Base-by-base conservation (phyloP, 2,329 filamentous ascomycete species). In the Beauveria australis region DNA sequence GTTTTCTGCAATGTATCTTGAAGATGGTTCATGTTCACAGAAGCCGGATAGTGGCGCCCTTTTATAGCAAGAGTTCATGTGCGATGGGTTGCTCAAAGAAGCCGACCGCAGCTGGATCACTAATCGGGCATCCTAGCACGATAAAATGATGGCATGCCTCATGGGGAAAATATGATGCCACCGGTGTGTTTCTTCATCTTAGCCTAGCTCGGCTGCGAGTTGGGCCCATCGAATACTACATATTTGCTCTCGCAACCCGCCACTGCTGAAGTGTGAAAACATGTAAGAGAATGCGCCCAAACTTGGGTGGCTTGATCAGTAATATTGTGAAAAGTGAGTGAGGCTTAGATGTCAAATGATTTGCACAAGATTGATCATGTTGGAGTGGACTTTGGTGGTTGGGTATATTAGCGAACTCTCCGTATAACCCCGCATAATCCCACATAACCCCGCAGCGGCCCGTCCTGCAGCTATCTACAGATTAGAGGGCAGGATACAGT, bases 401-500 rank as follows among this genome's bases (percentile, higher is more conserved):
- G n/a, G 12, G 14, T 53, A 24, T 33, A 33, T 24, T 22, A 37
- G 44, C 33, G 30, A 43, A 57, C 43, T 30, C 28, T 30, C 28
- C 54, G 54, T 46, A 57, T 57, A 57, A 41, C 54, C 54, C 54
- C 54, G 54, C 46, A 57, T 57, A 57, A 41, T 46, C 54, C 54
- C 54, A 46, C 46, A 57, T 57, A 57, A 48, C 46, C 54, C 33
- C 54, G 54, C 54, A 41, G 9, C 22, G 16, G 41, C 33, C 33
- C 33, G 33, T 6, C 33, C 12, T 9, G 16, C 6, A 18, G 14
- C 10, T 0, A 9, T n/a, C n/a, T n/a, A 24, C 24, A 24, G 24
- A 24, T 24, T 24, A 14, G 49, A 14, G 30, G 30, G 33, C 30
- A 12, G 41, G 16, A 33, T 16, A 24, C 24, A 3, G 24, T 24